phyloP scores from a whole-genome alignment of 129 eudicot species.

The Smallanthus sonchifolius region DNA sequence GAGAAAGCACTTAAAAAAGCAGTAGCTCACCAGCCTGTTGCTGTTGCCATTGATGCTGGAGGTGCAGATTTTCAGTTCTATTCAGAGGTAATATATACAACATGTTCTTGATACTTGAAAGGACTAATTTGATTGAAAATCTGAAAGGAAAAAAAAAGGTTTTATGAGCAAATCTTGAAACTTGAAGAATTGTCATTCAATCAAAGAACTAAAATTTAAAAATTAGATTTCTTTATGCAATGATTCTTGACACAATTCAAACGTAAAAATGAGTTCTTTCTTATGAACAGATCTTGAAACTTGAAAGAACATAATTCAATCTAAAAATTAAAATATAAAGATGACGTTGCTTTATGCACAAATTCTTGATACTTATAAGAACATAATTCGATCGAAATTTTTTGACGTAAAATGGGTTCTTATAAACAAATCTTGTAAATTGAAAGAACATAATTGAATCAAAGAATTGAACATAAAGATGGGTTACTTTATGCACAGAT shows the following conservation, averaged over 20 bases:
- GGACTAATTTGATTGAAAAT: background rate
- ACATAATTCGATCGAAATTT: background rate
- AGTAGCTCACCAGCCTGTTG: slow-evolving; percentile 70
- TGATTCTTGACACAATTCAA: background rate
- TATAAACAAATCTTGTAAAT: background rate
- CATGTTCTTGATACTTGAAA: slow-evolving; percentile 5
- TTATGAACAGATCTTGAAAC: slow-evolving; percentile 1
- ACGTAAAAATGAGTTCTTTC: background rate
- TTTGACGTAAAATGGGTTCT: background rate
- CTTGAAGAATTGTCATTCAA: background rate
- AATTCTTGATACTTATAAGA: background rate
- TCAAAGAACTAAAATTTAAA: background rate
- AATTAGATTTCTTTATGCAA: background rate
- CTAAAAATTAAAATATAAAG: background rate
- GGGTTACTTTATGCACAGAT: background rate
- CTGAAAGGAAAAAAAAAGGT: background rate
- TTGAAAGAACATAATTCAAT: background rate
- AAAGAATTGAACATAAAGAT: background rate
- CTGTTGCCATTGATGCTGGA: slow-evolving; percentile 90
- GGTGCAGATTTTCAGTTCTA: slow-evolving; percentile 80
- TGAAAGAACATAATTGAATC: background rate
- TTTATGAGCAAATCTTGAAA: background rate
- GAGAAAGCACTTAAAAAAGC: slow-evolving; percentile 81
- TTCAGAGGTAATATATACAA: slow-evolving; percentile 64
- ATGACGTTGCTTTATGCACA: background rate